phyloP scores from a whole-genome alignment of 371 early-diverging fungal genomes.

The Actinomortierella ambigua region DNA sequence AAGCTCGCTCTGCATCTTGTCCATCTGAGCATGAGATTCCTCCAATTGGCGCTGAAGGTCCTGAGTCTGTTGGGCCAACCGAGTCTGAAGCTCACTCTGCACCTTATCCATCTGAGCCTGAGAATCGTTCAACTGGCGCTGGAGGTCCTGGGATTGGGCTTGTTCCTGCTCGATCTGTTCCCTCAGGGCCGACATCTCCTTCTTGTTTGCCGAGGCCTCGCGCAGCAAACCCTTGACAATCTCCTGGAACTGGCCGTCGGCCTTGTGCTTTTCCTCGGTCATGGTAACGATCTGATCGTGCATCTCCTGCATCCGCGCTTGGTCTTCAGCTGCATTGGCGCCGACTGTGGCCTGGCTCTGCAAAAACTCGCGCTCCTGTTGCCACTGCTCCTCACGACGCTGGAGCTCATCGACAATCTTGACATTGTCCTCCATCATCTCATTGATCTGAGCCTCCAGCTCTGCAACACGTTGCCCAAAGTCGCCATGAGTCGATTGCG shows the following conservation, averaged over 20 bases:
- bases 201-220: constrained; percentile 33
- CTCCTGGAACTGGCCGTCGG: constrained; percentile 43
- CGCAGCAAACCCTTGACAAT: constrained; percentile 44
- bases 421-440: constrained; percentile 38
- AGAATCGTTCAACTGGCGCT: constrained; percentile 16
- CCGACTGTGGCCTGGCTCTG: background rate
- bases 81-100: too few species aligned
- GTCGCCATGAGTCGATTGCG: too few species aligned
- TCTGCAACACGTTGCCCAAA: constrained; percentile 15
- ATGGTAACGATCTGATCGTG: constrained; percentile 30
- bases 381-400: constrained; percentile 38
- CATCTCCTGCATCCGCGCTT: constrained; percentile 26
- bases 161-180: constrained; percentile 18
- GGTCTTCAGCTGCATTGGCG: constrained; percentile 6
- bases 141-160: constrained; percentile 11
- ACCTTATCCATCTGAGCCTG: constrained; percentile 18
- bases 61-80: background rate
- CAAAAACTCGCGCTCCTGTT: constrained; percentile 23
- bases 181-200: constrained; percentile 19
- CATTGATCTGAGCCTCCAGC: constrained; percentile 18
- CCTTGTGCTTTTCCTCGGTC: constrained; percentile 41
- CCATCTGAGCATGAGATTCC: constrained; percentile 16
- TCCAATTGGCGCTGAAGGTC: constrained; percentile 19
- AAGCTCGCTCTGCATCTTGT: constrained; percentile 4
- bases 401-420: constrained; percentile 47